Evolutionary conservation across 1,284 basidiomycete species (phyloP).

Genomic region (Exobasidium rhododendri): DNA sequence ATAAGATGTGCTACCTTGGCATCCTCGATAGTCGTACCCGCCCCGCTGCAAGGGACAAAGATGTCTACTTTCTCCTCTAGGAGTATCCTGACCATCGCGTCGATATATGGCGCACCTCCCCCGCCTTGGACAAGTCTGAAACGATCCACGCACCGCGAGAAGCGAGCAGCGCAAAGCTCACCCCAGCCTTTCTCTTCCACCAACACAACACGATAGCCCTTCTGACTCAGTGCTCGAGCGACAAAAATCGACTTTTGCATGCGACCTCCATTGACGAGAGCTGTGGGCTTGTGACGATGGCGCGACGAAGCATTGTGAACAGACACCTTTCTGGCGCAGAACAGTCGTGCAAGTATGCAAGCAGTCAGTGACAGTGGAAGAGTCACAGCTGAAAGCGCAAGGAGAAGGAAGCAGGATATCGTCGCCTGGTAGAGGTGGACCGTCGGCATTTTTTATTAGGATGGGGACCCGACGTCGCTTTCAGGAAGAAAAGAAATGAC

Average conservation of each 20-base stretch:
- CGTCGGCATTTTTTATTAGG: no score
- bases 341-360: neutral
- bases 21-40: constrained; percentile 56
- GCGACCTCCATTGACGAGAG: constrained; percentile 57
- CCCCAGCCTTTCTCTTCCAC: constrained; percentile 58
- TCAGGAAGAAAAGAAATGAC: no score
- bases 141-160: constrained; percentile 50
- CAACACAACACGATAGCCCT: constrained; percentile 57
- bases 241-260: constrained; percentile 57
- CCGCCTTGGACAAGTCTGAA: constrained; percentile 31
- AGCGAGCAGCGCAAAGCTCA: constrained; percentile 55
- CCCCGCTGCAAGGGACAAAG: constrained; percentile 57
- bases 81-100: constrained; percentile 49
- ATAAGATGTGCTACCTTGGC: constrained; percentile 54
- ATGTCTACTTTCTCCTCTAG: constrained; percentile 49
- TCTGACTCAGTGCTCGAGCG: constrained; percentile 56
- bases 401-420: neutral
- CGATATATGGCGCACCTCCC: constrained; percentile 41
- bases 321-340: no score
- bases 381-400: neutral
- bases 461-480: no score
- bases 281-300: no score
- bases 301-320: no score
- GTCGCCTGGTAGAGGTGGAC: neutral
- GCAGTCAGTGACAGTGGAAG: neutral